Evolutionary conservation across 1,139 yeast species (phyloP).

Genomic region (Yamadazyma atlantica): DNA sequence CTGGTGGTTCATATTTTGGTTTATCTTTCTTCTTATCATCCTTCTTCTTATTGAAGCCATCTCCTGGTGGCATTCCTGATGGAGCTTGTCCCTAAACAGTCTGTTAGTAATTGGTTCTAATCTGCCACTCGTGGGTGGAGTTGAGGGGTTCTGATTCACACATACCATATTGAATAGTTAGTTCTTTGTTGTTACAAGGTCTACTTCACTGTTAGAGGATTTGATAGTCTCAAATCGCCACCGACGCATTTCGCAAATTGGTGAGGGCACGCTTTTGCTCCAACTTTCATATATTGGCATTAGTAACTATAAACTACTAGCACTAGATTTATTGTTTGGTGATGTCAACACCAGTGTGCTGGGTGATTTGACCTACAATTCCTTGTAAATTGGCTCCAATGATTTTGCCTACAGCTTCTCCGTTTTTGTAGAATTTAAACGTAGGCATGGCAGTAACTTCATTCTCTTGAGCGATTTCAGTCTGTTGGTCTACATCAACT

Average conservation of each 20-base stretch:
- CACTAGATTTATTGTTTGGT: slow-evolving; percentile 5
- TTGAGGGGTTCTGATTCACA: background rate
- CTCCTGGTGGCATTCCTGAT: slow-evolving; percentile 69
- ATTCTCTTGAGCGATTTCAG: slow-evolving; percentile 71
- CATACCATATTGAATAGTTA: background rate
- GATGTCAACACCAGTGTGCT: slow-evolving; percentile 13
- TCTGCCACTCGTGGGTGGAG: too few relatives aligned
- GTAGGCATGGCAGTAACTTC: slow-evolving; percentile 91
- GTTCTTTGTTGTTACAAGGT: too few relatives aligned
- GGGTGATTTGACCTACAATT: slow-evolving; percentile 10
- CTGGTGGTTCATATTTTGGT: slow-evolving; percentile 98
- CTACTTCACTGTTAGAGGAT: too few relatives aligned
- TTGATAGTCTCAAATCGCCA: background rate
- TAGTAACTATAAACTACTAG: too few relatives aligned
- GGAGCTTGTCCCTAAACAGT: slow-evolving; percentile 71
- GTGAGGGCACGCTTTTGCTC: background rate
- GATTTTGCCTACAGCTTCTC: slow-evolving; percentile 68
- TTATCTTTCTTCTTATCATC: slow-evolving; percentile 78
- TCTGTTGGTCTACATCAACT: slow-evolving; percentile 47
- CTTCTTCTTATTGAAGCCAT: slow-evolving; percentile 59
- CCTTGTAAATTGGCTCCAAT: slow-evolving; percentile 59
- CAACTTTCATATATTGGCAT: too few relatives aligned
- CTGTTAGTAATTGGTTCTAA: too few relatives aligned
- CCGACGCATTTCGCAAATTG: background rate
- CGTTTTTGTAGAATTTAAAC: slow-evolving; percentile 72